Percentiles rank a stretch among this genome's conserved stretches.
These are phyloP conservation scores for Beauveria bassiana DNA, from an alignment of 2,329 filamentous ascomycete species.

Conservation along the genomic window DNA sequence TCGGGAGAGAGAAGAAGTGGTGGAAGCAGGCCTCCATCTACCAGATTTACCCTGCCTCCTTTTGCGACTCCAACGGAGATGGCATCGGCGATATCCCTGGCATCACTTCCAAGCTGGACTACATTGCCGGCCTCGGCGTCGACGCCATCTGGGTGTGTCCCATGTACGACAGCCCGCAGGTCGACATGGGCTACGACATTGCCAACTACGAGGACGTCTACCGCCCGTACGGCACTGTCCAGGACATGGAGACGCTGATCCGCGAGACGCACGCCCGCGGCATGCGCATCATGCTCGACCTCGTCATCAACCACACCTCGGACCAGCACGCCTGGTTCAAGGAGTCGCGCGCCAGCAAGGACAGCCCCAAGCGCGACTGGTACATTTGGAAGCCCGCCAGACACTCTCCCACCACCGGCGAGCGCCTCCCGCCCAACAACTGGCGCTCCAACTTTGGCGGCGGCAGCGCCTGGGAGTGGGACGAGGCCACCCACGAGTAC, in stretches of 20 bases:
- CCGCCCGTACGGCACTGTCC: slow-evolving; percentile 56
- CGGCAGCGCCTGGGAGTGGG: slow-evolving; percentile 61
- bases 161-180: slow-evolving; percentile 55
- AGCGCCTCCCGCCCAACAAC: slow-evolving; percentile 65
- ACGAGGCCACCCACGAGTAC: slow-evolving; percentile 65
- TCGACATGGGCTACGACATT: slow-evolving; percentile 66
- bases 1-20: slow-evolving; percentile 28
- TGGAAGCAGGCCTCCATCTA: slow-evolving; percentile 53
- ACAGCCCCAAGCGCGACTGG: slow-evolving; percentile 61
- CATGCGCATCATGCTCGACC: slow-evolving; percentile 65
- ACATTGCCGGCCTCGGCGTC: slow-evolving; percentile 52
- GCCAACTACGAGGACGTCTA: slow-evolving; percentile 61
- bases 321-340: slow-evolving; percentile 66
- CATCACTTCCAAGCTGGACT: slow-evolving; percentile 55
- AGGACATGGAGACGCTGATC: slow-evolving; percentile 57
- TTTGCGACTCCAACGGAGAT: slow-evolving; percentile 48
- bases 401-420: slow-evolving; percentile 43
- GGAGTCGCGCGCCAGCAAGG: slow-evolving; percentile 52
- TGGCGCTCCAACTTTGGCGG: slow-evolving; percentile 58
- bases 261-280: slow-evolving; percentile 50
- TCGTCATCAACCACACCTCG: slow-evolving; percentile 73
- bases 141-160: slow-evolving; percentile 63
- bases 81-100: slow-evolving; percentile 56
- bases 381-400: slow-evolving; percentile 52
- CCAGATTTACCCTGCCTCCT: slow-evolving; percentile 53